Percentiles rank a stretch among this genome's conserved stretches.
phyloP scores from a whole-genome alignment of 331 rosid genomes.

The Rhamnella rubrinervis region DNA sequence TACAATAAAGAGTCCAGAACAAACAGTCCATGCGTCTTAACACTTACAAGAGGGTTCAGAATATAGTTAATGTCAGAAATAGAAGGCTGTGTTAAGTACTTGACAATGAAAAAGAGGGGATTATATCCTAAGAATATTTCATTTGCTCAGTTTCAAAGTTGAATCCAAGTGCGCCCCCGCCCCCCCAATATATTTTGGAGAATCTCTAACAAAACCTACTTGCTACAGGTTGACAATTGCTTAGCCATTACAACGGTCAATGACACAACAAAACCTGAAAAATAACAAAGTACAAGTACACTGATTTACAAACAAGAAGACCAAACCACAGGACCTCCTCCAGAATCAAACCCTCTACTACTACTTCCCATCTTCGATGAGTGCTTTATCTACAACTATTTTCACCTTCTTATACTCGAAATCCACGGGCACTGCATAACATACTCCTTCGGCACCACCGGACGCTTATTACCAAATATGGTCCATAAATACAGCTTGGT shows the following conservation, averaged over 20 bases:
- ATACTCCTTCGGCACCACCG: slow-evolving; percentile 80
- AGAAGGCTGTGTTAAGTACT: no score
- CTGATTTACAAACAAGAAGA: slow-evolving; percentile 60
- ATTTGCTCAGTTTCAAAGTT: slow-evolving; percentile 13
- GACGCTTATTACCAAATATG: slow-evolving; percentile 68
- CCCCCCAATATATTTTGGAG: slow-evolving; percentile 14
- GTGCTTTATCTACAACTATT: slow-evolving; percentile 66
- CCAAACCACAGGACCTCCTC: slow-evolving; percentile 22
- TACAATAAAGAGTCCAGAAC: no score
- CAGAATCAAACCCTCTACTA: slow-evolving; percentile 37
- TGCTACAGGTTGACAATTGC: slow-evolving; percentile 31
- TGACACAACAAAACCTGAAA: slow-evolving; percentile 40
- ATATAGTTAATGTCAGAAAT: no score
- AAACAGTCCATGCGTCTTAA: no score
- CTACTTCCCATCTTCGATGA: slow-evolving; percentile 69
- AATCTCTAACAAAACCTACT: slow-evolving; percentile 18
- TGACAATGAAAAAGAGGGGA: background rate
- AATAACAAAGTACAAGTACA: slow-evolving; percentile 27
- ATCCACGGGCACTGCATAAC: slow-evolving; percentile 56
- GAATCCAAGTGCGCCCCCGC: slow-evolving; percentile 30
- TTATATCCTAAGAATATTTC: slow-evolving; percentile 17
- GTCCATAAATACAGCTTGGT: slow-evolving; percentile 77
- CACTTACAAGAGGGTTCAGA: no score
- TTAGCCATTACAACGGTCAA: slow-evolving; percentile 43
- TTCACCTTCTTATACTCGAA: slow-evolving; percentile 80